Base-by-base conservation (phyloP, 345 rosid genomes). In the Moricandia moricandioides region DNA sequence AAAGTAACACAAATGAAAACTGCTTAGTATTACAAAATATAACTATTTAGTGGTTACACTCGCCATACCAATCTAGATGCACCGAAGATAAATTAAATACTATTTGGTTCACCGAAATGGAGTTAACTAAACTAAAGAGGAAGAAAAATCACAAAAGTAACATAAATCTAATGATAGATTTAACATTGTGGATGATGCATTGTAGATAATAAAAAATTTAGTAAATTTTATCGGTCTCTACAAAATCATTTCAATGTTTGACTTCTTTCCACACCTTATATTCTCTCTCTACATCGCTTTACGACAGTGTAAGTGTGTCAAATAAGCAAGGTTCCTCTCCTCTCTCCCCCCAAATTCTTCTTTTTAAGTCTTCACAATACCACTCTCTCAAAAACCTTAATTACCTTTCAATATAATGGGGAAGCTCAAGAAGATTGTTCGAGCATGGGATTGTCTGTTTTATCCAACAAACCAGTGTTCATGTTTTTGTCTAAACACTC, bases 401-500 rank as follows among this genome's bases (percentile, higher is more conserved):
- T 55, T 40, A 31, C 52, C 63, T 64, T 70, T 70, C 60, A 33
- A 24, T 6, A 1, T 6, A 72, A 89, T 89, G 91, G 89, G 86
- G 57, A 88, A 83, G 80, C 82, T 85, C 62, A 78, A 73, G 49
- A 81, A 83, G 62, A 70, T 88, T 37, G 82, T 85, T 52, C 85
- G 83, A 82, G 73, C 85, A 54, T 70, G 88, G 69, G 84, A 83
- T 69, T 80, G 86, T 81, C 57, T 88, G 37, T 82, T 72, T 75
- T 62, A 84, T 59, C 82, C 90, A 27, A 72, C 84, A 40, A 80
- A 80, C 13, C 84, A 85, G 6, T 74, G 87, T 73, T 80, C 93
- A 70, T 89, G 91, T 77, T 86, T 89, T 80, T 86, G 91, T 81
- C 77, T 82, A 35, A 87, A 77, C 72, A 83, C 89, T 8, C 66